A percentile compares a stretch with the other conserved stretches of the same genome.
Conservation (phyloP, 1,284 basidiomycete genomes). For the Phlebopus sp. region DNA sequence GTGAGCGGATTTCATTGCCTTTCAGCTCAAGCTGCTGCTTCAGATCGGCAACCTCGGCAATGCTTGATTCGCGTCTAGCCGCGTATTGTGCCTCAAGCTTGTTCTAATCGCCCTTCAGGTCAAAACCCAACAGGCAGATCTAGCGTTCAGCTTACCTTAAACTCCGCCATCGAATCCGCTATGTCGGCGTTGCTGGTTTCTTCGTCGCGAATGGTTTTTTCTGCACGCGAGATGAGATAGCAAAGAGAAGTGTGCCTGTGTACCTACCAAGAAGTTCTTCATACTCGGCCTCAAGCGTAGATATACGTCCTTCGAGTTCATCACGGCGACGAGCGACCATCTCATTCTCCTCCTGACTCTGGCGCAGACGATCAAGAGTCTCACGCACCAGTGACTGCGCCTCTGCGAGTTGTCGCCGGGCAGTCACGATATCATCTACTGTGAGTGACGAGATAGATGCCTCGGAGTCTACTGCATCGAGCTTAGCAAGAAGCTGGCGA, state of each 20-base stretch:
- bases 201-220: conserved; percentile 83
- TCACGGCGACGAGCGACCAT: conserved; percentile 79
- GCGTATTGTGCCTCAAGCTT: conserved; percentile 95
- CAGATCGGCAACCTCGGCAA: conserved; percentile 85
- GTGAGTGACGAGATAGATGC: conserved; percentile 57
- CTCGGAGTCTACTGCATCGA: conserved; percentile 73
- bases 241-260: conserved; percentile 4
- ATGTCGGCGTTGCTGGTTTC: conserved; percentile 78
- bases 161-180: conserved; percentile 80
- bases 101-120: conserved; percentile 45
- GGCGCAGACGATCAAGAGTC: conserved; percentile 85
- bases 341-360: conserved; percentile 91
- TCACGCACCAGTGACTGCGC: conserved; percentile 85
- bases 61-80: conserved; percentile 87
- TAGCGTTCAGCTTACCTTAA: conserved; percentile 64
- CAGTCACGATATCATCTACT: conserved; percentile 73
- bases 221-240: conserved; percentile 38
- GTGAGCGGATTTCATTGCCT: conserved; percentile 79
- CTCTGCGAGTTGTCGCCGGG: conserved; percentile 87
- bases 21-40: conserved; percentile 91
- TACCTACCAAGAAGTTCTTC: conserved; percentile 88
- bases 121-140: conserved; percentile 1
- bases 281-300: conserved; percentile 87
- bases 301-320: conserved; percentile 84
- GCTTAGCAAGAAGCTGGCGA: conserved; percentile 77